phyloP scores from a whole-genome alignment of 495 filamentous ascomycete species.

The Talaromyces thailandensis region DNA sequence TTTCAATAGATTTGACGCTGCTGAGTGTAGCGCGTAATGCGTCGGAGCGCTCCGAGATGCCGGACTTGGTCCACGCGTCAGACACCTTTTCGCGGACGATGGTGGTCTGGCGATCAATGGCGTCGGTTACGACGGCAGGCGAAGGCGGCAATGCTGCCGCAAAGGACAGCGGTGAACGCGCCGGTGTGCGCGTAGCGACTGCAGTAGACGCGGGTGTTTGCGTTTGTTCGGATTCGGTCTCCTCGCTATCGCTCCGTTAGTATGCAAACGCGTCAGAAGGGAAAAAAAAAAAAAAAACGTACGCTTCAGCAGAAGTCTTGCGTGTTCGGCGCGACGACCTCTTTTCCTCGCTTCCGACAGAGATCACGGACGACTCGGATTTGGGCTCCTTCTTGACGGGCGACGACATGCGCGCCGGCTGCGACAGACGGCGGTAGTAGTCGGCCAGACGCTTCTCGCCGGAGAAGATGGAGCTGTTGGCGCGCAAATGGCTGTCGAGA shows the following conservation, averaged over 20 bases:
- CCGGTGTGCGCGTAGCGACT: constrained; percentile 46
- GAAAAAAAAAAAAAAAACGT: constrained; percentile 15
- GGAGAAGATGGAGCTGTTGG: constrained; percentile 51
- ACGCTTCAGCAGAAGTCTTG: constrained; percentile 37
- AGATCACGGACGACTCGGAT: constrained; percentile 13
- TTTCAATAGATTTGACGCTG: constrained; percentile 57
- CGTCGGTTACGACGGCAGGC: constrained; percentile 73
- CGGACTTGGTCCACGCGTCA: constrained; percentile 32
- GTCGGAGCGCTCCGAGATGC: constrained; percentile 36
- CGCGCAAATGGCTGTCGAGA: constrained; percentile 66
- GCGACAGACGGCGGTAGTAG: constrained; percentile 64
- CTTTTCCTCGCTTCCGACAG: constrained; percentile 17
- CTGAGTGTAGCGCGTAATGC: constrained; percentile 52
- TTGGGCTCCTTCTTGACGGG: constrained; percentile 64
- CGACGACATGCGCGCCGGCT: constrained; percentile 41
- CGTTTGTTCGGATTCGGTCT: constrained; percentile 23
- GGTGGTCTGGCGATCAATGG: constrained; percentile 65
- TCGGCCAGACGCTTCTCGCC: constrained; percentile 55
- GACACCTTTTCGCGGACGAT: constrained; percentile 46
- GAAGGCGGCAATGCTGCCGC: constrained; percentile 61
- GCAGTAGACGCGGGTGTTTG: constrained; percentile 22
- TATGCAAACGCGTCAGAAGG: not conserved
- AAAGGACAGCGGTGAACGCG: constrained; percentile 27
- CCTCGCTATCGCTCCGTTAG: constrained; percentile 17
- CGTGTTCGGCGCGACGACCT: constrained; percentile 24